These are phyloP conservation scores for Pythium rhizo-oryzae DNA, from an alignment of 352 stramenopile genomes.

Conservation along the genomic window DNA sequence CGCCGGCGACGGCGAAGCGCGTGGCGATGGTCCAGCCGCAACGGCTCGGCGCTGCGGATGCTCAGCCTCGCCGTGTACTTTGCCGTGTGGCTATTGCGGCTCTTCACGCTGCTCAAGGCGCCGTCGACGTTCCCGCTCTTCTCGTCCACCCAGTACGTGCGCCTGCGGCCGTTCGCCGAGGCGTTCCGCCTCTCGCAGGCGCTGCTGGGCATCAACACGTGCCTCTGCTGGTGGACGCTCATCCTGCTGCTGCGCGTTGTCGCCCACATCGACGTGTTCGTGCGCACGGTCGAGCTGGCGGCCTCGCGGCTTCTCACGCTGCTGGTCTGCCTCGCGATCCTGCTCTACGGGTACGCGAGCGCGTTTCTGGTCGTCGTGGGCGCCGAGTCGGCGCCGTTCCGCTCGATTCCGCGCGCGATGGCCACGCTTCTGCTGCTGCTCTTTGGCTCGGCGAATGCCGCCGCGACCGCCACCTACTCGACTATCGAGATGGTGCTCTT, in stretches of 20 bases:
- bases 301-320: constrained; percentile 38
- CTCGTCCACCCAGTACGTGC: constrained; percentile 31
- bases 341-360: constrained; percentile 53
- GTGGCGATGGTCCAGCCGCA: constrained; percentile 34
- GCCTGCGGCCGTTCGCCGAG: constrained; percentile 42
- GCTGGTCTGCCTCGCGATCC: constrained; percentile 33
- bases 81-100: constrained; percentile 45
- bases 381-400: constrained; percentile 33
- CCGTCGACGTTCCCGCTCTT: constrained; percentile 37
- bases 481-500: constrained; percentile 38
- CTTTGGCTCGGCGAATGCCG: constrained; percentile 26
- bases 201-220: constrained; percentile 41
- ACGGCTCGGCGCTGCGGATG: constrained; percentile 34
- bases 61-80: constrained; percentile 43
- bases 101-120: constrained; percentile 43
- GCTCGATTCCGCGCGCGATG: constrained; percentile 39
- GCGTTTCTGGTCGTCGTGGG: constrained; percentile 48
- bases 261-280: constrained; percentile 43
- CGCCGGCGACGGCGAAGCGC: constrained; percentile 29
- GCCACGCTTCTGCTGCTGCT: constrained; percentile 42
- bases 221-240: constrained; percentile 47
- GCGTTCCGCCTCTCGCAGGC: constrained; percentile 42
- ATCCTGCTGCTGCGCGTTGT: constrained; percentile 46
- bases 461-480: constrained; percentile 27
- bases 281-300: constrained; percentile 38